Conservation (phyloP, 2,329 filamentous ascomycete genomes). For the Penicillium sp. region DNA sequence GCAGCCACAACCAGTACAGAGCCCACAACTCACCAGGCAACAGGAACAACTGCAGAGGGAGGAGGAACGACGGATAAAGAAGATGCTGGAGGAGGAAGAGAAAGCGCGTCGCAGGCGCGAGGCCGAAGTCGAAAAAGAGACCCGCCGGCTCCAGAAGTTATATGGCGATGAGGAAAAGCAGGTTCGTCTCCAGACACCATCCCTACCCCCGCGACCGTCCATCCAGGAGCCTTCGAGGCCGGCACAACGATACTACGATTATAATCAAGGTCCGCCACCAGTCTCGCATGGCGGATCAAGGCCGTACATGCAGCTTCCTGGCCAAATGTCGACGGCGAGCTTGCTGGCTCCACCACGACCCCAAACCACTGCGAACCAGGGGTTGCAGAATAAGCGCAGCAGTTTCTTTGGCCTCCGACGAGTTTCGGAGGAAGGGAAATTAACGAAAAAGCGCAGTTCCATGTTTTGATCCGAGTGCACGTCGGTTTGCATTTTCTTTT, state of each 20-base stretch:
- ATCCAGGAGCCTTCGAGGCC: conserved; percentile 23
- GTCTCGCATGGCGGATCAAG: conserved; percentile 17
- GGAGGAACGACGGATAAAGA: conserved; percentile 57
- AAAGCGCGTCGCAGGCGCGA: conserved; percentile 54
- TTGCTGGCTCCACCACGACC: conserved; percentile 18
- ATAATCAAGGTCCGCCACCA: conserved; percentile 21
- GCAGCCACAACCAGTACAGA: conserved; percentile 5
- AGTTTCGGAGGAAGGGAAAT: conserved; percentile 40
- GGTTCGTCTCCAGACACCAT: conserved; percentile 32
- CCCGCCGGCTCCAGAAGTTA: conserved; percentile 67
- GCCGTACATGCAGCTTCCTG: conserved; percentile 22
- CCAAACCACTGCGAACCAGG: conserved; percentile 8
- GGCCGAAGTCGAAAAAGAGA: conserved; percentile 74
- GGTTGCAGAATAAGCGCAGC: conserved; percentile 46
- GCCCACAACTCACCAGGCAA: conserved; percentile 32
- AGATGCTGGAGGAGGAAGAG: conserved; percentile 59
- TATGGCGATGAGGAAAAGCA: conserved; percentile 56
- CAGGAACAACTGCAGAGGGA: conserved; percentile 53
- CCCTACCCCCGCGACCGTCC: conserved; percentile 27
- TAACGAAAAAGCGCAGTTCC: conserved; percentile 53
- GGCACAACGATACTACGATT: conserved; percentile 22
- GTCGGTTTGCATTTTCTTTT: not conserved
- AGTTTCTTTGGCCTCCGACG: conserved; percentile 52
- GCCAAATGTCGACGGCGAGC: conserved; percentile 18
- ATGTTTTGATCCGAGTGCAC: conserved; percentile 44